Evolutionary conservation across 164 flowering plant genomes (phyloP).

Genomic region (Warburgia ugandensis): DNA sequence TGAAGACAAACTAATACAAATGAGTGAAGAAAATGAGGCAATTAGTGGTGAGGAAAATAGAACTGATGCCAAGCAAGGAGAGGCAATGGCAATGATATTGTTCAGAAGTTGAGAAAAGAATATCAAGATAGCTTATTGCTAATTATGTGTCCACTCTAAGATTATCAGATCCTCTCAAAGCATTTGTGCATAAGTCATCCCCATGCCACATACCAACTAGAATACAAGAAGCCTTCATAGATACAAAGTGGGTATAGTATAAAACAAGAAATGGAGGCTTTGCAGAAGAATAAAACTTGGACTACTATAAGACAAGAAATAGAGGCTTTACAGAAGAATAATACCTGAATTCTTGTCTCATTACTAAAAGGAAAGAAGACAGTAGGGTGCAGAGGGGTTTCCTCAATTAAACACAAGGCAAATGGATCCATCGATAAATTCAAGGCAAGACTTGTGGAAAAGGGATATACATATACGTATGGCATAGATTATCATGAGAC

Average conservation of each 20-base stretch:
- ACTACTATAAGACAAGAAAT: constrained; percentile 1
- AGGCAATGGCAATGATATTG: neutral
- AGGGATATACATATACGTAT: constrained; percentile 1
- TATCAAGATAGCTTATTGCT: neutral
- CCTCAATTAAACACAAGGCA: constrained; percentile 4
- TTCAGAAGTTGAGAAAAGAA: neutral
- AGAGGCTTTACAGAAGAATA: neutral
- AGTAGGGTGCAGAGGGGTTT: constrained; percentile 4
- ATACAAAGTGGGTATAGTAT: neutral
- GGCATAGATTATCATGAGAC: constrained; percentile 2
- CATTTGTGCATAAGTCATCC: neutral
- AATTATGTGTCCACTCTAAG: constrained; percentile 1
- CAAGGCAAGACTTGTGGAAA: constrained; percentile 1
- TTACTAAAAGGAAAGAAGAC: neutral
- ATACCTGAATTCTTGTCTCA: neutral
- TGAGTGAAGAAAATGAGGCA: no score
- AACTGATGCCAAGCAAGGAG: neutral
- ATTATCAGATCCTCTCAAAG: constrained; percentile 1
- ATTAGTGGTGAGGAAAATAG: neutral
- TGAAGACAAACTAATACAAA: no score
- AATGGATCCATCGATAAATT: neutral
- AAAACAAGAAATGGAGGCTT: no score
- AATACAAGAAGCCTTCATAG: constrained; percentile 2
- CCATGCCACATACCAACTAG: neutral
- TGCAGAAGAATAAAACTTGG: no score